Evolutionary conservation across 495 filamentous ascomycete genomes (phyloP), one percentile per base, ranked within the genome.

Genomic region (Cladorrhinum samala): DNA sequence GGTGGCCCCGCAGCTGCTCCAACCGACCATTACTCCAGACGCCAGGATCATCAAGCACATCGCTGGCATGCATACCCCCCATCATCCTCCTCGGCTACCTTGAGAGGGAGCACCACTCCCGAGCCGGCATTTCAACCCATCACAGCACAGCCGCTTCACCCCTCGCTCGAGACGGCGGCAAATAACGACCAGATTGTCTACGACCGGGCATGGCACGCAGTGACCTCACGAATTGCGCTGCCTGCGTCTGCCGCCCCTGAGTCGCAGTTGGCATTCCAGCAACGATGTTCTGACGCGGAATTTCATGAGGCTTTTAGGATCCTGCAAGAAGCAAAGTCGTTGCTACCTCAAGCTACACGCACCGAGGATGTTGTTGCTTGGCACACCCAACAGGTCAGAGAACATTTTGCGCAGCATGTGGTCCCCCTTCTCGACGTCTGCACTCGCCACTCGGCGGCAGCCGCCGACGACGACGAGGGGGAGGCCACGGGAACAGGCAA

Each of bases 161-260:
- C 57, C 20, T 53, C 54, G 3, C 62, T 66, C n/a, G 46, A 46
- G 2, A 40, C 50, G 14, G 53, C 53, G 9, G 62, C 55, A 18
- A 47, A 18, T 33, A 23, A 67, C 38, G 80, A 88, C 52, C 83
- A 85, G 61, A 71, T 75, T 49, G 68, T 68, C 49, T 89, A 83
- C 77, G 79, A 87, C 56, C 75, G 79, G 49, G 81, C 86, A 36
- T 89, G 87, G 85, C 79, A 81, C 61, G 67, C 75, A 2, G 85
- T 84, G 42, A 88, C 84, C 9, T 69, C 73, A 36, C 81, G 78
- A 43, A 76, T 91, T 14, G 66, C 72, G 4, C 67, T 89, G 2
- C 81, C 83, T 9, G 54, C 70, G 42, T 70, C 74, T 24, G 74
- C 68, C 24, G 64, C 72, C 3, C 68, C 57, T 1, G 70, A 72